A percentile compares a stretch with the other conserved stretches of the same genome.
These are phyloP conservation scores for Fusarium heterosporum DNA, from an alignment of 2,329 filamentous ascomycete species.

Conservation along the genomic window DNA sequence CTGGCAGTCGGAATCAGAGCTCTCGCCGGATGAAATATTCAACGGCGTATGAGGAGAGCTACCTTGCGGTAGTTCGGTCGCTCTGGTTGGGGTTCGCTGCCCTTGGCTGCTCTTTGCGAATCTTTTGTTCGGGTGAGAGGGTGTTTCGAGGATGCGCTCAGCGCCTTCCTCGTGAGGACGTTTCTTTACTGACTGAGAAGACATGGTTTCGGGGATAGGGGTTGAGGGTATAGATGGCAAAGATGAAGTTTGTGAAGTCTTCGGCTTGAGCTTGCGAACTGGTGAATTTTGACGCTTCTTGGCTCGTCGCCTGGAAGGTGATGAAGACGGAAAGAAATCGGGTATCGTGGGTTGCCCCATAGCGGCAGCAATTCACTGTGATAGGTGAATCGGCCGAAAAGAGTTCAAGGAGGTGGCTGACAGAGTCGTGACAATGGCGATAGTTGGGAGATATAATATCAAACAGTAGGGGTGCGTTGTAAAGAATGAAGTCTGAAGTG, in stretches of 20 bases:
- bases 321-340: conserved; percentile 25
- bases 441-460: background rate
- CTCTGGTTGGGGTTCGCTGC: conserved; percentile 7
- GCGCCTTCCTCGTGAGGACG: background rate
- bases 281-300: background rate
- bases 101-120: background rate
- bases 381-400: background rate
- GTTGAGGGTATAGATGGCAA: conserved; percentile 1
- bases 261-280: background rate
- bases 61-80: conserved; percentile 7
- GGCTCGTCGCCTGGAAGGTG: background rate
- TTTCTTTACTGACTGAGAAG: conserved; percentile 14
- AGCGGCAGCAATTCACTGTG: background rate
- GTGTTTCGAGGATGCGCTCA: conserved; percentile 26
- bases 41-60: conserved; percentile 36
- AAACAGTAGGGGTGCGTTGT: background rate
- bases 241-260: background rate
- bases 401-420: background rate
- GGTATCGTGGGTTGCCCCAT: conserved; percentile 35
- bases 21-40: conserved; percentile 35
- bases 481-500: background rate
- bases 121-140: background rate
- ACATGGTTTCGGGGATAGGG: background rate
- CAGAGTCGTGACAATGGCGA: background rate
- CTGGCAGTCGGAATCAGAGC: conserved; percentile 31